Evolutionary conservation across 2,329 filamentous ascomycete species (phyloP), one percentile per base, ranked within the genome.

Genomic region (Fusarium torreyae): DNA sequence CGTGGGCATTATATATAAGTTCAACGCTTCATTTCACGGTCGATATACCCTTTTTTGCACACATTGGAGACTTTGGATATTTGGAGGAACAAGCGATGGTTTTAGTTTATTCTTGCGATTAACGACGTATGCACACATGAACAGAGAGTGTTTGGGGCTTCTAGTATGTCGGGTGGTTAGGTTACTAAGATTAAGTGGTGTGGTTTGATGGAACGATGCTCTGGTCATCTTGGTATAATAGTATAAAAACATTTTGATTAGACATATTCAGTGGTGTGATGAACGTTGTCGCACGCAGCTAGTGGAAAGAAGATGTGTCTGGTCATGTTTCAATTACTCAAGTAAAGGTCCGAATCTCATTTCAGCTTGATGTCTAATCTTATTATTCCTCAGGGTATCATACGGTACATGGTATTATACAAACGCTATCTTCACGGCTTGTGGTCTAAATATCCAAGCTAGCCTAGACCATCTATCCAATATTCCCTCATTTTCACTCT

Each of bases 31-130:
- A 49, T 66, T 75, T 75, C 71, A 75, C 63, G 71, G 71, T 75
- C 64, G 73, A 75, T 76, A 77, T 77, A 76, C 74, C 74, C 73
- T 74, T 74, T 74, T 68, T 74, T 68, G 60, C 46, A 50, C 60
- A 46, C 55, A 59, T 57, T 73, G 74, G 50, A 73, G 66, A 68
- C 56, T 63, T 72, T 63, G 66, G 64, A 66, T 57, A 50, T 71
- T 74, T 62, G 68, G 65, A 69, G 63, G 60, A 51, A 69, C 64
- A 58, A 74, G 69, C 71, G 69, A 72, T 70, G 48, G 56, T 56
- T 62, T 63, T 68, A 69, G 44, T 62, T 72, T 72, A 71, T 63
- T 64, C 60, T 61, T 50, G 55, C 48, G 38, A 57, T 71, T 74
- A 60, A 75, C 57, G 73, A 75, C 63, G 72, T 73, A 75, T 71